Evolutionary conservation across 495 filamentous ascomycete species (phyloP).

Genomic region (Lasiosphaeris hirsuta): DNA sequence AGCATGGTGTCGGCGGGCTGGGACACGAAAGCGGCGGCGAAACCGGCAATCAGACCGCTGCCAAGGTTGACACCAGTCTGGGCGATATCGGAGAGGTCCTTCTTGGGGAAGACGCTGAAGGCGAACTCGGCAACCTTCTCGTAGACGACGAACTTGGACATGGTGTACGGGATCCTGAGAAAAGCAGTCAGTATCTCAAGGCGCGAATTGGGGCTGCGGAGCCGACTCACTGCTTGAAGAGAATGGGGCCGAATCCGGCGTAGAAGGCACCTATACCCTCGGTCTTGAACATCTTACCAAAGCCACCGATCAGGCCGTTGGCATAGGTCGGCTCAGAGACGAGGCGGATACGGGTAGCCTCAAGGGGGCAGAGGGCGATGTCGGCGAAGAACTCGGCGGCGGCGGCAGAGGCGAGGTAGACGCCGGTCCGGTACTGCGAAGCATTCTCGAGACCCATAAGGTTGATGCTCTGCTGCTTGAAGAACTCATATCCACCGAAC

Average conservation of each 20-base stretch:
- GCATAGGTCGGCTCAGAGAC: slow-evolving; percentile 88
- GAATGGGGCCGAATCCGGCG: slow-evolving; percentile 88
- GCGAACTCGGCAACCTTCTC: slow-evolving; percentile 88
- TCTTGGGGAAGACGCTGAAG: slow-evolving; percentile 75
- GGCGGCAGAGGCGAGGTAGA: slow-evolving; percentile 84
- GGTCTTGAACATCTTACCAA: slow-evolving; percentile 77
- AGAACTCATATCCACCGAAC: slow-evolving; percentile 93
- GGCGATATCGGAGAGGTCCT: slow-evolving; percentile 61
- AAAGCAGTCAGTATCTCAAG: slow-evolving; percentile 13
- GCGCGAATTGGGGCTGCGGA: background rate
- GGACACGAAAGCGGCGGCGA: slow-evolving; percentile 92
- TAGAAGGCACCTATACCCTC: slow-evolving; percentile 91
- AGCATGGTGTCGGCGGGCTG: slow-evolving; percentile 99
- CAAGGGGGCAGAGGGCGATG: slow-evolving; percentile 89
- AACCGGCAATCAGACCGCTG: slow-evolving; percentile 93
- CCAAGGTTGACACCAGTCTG: slow-evolving; percentile 94
- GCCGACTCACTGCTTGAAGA: slow-evolving; percentile 87
- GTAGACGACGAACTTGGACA: slow-evolving; percentile 99
- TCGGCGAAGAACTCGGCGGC: slow-evolving; percentile 90
- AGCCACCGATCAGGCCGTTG: slow-evolving; percentile 74
- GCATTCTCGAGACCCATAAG: slow-evolving; percentile 73
- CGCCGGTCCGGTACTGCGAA: slow-evolving; percentile 78
- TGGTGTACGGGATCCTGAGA: slow-evolving; percentile 92
- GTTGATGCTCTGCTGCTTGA: slow-evolving; percentile 93
- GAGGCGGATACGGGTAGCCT: slow-evolving; percentile 93